Evolutionary conservation across 129 eudicot genomes (phyloP), one percentile per base, ranked within the genome.

Genomic region (Escallonia herrerae): DNA sequence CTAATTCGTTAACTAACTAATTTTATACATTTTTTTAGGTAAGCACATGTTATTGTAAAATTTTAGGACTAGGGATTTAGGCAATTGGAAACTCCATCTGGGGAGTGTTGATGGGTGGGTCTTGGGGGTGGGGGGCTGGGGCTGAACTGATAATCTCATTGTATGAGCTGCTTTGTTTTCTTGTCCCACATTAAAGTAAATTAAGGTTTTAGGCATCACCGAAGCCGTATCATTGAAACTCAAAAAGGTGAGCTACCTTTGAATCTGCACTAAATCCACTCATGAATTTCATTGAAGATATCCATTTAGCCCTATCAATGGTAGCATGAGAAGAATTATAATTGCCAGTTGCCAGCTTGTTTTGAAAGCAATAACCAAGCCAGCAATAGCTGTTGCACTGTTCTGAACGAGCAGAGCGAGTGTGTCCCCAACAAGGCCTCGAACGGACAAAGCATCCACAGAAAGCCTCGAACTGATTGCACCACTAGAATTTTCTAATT

Each of bases 401-500:
- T 78, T 72, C 44, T 73, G 79, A 44, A 73, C 79, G 22, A 78
- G 11, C 37, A 60, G 67, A 10, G 79, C 79, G 6, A 78, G 48
- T 3, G 79, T 74, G 59, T 78, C 83, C 8, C 83, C 83, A 9
- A 73, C 79, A 3, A 78, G 56, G 14, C 62, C 71, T 4, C 79
- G 60, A 10, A 78, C 59, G 0, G 66, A 58, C 3, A 74, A 67
- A 37, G 82, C 82, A 78, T 78, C 82, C 6, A 78, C 40, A 22
- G 82, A 78, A 8, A 78, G 66, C 78, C 78, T 72, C 12, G 82
- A 66, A 15, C 78, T 78, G 4, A 78, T 62, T 2, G 72, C 79
- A 43, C 83, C 83, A 51, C 75, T 73, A 13, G 83, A 73, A 49
- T 78, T 62, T 47, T 63, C 68, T 11, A 68, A 56, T n/a, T 62